Conservation (phyloP, 495 filamentous ascomycete genomes). For the Saxophila tyrrhenica region DNA sequence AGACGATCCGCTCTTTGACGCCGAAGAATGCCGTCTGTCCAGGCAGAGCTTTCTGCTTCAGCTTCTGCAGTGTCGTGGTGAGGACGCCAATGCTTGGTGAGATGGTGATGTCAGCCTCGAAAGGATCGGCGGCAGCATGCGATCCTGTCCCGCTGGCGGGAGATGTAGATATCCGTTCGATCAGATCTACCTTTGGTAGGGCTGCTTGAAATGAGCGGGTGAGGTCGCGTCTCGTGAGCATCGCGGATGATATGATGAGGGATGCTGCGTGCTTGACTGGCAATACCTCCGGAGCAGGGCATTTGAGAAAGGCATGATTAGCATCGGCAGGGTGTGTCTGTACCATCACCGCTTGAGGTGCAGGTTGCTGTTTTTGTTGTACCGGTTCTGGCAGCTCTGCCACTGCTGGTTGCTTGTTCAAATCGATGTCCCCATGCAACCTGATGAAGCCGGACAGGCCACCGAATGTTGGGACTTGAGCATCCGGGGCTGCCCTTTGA, state of each 20-base stretch:
- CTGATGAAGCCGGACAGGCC: background rate
- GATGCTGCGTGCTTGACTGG: slow-evolving; percentile 11
- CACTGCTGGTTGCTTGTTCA: background rate
- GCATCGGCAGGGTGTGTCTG: no score
- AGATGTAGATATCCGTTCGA: slow-evolving; percentile 58
- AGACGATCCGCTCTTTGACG: slow-evolving; percentile 46
- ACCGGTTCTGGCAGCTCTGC: background rate
- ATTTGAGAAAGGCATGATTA: no score
- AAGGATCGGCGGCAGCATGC: background rate
- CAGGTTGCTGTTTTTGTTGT: background rate
- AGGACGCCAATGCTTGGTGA: slow-evolving; percentile 61
- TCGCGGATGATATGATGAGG: slow-evolving; percentile 40
- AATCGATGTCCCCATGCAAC: background rate
- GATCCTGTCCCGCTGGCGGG: no score
- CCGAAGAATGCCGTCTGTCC: slow-evolving; percentile 39
- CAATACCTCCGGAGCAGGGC: background rate
- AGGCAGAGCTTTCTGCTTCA: slow-evolving; percentile 60
- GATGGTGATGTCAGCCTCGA: slow-evolving; percentile 68
- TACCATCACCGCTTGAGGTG: background rate
- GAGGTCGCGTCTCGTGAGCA: slow-evolving; percentile 36
- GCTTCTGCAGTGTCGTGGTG: slow-evolving; percentile 58
- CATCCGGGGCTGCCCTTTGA: background rate
- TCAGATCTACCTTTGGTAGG: slow-evolving; percentile 42
- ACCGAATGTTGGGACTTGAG: no score
- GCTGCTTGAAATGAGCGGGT: slow-evolving; percentile 36